These are phyloP conservation scores for Aspergillus thermomutatus DNA, from an alignment of 2,329 filamentous ascomycete genomes.

Conservation along the genomic window DNA sequence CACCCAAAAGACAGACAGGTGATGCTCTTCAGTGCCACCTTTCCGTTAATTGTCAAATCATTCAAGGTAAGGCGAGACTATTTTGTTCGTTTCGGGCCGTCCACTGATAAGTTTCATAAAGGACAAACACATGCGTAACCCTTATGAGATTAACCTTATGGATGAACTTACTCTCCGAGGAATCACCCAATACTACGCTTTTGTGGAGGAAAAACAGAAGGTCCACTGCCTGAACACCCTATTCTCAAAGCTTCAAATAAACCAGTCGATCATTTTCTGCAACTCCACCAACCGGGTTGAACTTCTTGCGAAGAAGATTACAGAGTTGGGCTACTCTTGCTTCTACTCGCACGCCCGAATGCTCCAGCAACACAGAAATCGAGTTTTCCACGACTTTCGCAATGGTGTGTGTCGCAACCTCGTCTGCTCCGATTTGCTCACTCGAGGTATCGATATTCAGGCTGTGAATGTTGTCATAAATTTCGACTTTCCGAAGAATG, in stretches of 20 bases:
- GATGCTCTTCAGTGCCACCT: constrained; percentile 98
- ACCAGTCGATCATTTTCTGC: constrained; percentile 99
- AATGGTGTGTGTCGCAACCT: constrained; percentile 97
- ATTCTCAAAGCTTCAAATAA: constrained; percentile 98
- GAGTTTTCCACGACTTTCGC: constrained; percentile 98
- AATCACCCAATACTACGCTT: constrained; percentile 99
- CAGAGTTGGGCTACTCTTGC: constrained; percentile 96
- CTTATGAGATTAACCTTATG: constrained; percentile 99
- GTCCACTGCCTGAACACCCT: constrained; percentile 98
- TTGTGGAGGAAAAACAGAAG: constrained; percentile 98
- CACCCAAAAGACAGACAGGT: constrained; percentile 97
- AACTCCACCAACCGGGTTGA: constrained; percentile 99
- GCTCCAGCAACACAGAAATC: constrained; percentile 94
- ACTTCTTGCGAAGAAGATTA: constrained; percentile 97
- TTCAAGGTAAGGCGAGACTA: constrained; percentile 59
- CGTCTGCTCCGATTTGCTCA: constrained; percentile 95
- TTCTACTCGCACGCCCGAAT: constrained; percentile 99
- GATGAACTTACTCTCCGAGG: constrained; percentile 96
- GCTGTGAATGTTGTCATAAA: constrained; percentile 99
- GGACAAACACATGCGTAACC: constrained; percentile 94
- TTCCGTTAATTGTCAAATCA: constrained; percentile 92
- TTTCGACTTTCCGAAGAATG: constrained; percentile 99
- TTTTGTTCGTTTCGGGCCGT: not conserved
- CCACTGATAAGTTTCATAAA: constrained; percentile 26
- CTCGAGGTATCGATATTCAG: constrained; percentile 98